A percentile compares a stretch with the other conserved stretches of the same genome.
Evolutionary conservation across 2,329 filamentous ascomycete species (phyloP).

Genomic region (Trichoderma polysporum): DNA sequence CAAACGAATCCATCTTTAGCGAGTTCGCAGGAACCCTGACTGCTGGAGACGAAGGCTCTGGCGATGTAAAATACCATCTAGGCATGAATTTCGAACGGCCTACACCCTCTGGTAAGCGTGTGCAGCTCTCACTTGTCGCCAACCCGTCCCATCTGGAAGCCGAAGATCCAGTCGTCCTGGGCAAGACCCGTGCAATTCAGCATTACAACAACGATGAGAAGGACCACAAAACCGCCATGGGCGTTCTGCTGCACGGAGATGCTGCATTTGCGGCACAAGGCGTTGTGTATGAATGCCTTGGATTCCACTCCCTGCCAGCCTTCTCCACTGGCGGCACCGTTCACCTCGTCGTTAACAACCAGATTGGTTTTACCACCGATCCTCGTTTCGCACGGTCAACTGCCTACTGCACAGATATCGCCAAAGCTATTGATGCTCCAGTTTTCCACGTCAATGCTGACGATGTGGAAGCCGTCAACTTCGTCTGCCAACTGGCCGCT

Average conservation of each 20-base stretch:
- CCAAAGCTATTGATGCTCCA: conserved; percentile 96
- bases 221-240: conserved; percentile 86
- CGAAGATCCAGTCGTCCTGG: conserved; percentile 95
- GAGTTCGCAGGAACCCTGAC: conserved; percentile 90
- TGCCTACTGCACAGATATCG: conserved; percentile 98
- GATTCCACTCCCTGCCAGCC: conserved; percentile 91
- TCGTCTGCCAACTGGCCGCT: conserved; percentile 92
- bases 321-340: conserved; percentile 98
- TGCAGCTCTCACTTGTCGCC: conserved; percentile 97
- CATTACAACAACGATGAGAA: conserved; percentile 98
- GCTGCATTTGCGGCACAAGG: conserved; percentile 96
- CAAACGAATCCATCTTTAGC: conserved; percentile 99
- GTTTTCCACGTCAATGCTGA: conserved; percentile 99
- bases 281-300: conserved; percentile 97
- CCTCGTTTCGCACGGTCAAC: conserved; percentile 96
- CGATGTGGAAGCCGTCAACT: conserved; percentile 97
- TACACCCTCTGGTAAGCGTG: conserved; percentile 95
- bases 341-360: conserved; percentile 98
- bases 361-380: conserved; percentile 99
- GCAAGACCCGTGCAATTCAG: conserved; percentile 96
- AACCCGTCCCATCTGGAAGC: conserved; percentile 98
- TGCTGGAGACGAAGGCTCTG: conserved; percentile 91
- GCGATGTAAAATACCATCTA: conserved; percentile 98
- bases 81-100: conserved; percentile 99
- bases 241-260: conserved; percentile 93